phyloP scores from a whole-genome alignment of 148 eudicot genomes.

The Salicornia ramosissima region DNA sequence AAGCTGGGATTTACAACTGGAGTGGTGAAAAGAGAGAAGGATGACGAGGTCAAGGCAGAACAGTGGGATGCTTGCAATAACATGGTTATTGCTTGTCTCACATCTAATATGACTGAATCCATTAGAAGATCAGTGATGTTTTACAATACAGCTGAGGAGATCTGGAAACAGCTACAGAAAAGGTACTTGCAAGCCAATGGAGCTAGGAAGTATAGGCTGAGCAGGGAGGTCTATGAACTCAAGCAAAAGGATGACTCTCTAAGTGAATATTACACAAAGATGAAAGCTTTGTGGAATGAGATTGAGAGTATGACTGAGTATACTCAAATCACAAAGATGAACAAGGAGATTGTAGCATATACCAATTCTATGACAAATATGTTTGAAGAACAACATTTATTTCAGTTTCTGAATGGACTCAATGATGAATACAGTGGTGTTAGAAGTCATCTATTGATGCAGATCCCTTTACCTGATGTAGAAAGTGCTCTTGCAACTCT shows the following conservation, averaged over 20 bases:
- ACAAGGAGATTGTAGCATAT: neutral
- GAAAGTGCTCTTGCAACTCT: too few relatives aligned
- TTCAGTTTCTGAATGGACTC: neutral
- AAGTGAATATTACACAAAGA: neutral
- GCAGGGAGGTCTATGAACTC: neutral
- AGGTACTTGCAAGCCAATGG: neutral
- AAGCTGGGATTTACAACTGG: neutral
- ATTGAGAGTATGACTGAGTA: neutral
- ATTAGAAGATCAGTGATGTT: too few relatives aligned
- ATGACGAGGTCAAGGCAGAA: neutral
- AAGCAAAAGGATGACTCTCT: neutral
- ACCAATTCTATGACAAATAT: neutral
- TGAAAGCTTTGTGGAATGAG: neutral
- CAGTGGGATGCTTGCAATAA: neutral
- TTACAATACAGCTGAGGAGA: neutral
- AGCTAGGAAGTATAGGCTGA: neutral
- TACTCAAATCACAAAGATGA: neutral
- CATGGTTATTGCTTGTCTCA: neutral
- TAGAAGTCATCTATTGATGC: too few relatives aligned
- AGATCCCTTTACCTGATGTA: too few relatives aligned
- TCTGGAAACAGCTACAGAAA: neutral
- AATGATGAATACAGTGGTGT: too few relatives aligned
- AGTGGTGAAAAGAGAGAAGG: neutral
- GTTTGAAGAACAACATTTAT: neutral
- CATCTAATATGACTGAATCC: neutral